Base-by-base conservation (phyloP, 169 alveolate species). In the Eimeria maxima region DNA sequence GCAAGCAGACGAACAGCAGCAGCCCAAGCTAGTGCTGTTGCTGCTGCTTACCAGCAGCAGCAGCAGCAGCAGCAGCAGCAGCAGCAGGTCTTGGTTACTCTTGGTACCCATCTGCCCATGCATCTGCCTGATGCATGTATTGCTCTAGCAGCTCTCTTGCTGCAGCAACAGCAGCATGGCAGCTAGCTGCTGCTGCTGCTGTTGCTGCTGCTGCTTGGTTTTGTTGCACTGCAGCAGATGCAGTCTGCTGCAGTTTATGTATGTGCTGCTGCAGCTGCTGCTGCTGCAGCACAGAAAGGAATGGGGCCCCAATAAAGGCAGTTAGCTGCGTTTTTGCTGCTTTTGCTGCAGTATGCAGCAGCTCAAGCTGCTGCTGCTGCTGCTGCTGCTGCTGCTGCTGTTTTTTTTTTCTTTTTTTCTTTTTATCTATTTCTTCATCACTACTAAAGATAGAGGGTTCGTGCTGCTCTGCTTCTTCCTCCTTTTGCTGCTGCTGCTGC, bases 121-220 rank as follows among this genome's bases (percentile, higher is more conserved):
- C 47, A 18, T 74, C 81, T 24, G 87, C 95, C 69, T 90, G 80
- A 44, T 90, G 88, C 47, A 90, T 73, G 65, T 90, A 90, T 29
- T 55, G 47, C 44, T 74, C 90, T 42, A 90, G 95, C 55, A 73
- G 53, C 50, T 90, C 90, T 53, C 89, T 71, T 5, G 90, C 95
- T 4, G 74, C 95, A 27, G 20, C 24, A 2, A 57, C 78, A 0
- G 89, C 87, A 38, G 60, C 63, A n/a, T 29, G 87, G 87, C 87
- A 76, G 87, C 63, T 76, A 14, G 45, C 22, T n/a, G 53, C 57
- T 45, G 87, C 87, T 71, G 81, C 47, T 38, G 42, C 47, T 57
- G 67, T 16, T 57, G 67, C 67, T 57, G 67, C 67, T 69, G 80
- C 80, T 69, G 80, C 27, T 76, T 76, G 87, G 8, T 76, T 57